Percentiles rank a stretch among this genome's conserved stretches.
phyloP scores from a whole-genome alignment of 2,329 filamentous ascomycete genomes.

The Fusarium nematophilum region DNA sequence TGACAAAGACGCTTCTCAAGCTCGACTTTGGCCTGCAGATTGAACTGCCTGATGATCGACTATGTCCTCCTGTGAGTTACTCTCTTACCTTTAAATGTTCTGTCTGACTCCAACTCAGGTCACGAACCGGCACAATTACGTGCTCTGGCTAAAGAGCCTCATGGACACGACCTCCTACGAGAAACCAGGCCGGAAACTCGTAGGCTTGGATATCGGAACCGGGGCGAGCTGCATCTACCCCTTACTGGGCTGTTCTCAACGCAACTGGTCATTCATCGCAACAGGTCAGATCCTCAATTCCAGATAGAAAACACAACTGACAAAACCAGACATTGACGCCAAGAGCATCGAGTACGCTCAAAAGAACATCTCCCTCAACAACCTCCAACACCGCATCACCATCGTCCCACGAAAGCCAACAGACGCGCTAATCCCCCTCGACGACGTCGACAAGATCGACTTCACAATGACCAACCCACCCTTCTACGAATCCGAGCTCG shows the following conservation, averaged over 20 bases:
- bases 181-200: constrained; percentile 59
- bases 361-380: constrained; percentile 75
- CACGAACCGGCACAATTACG: constrained; percentile 83
- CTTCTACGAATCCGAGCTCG: constrained; percentile 82
- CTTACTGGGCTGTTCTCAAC: constrained; percentile 77
- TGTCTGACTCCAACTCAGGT: constrained; percentile 52
- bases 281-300: constrained; percentile 56
- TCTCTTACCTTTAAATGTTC: not conserved
- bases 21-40: constrained; percentile 79
- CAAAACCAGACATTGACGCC: constrained; percentile 74
- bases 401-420: constrained; percentile 66
- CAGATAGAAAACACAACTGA: not conserved
- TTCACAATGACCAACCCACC: constrained; percentile 96
- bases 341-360: constrained; percentile 74
- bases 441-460: constrained; percentile 68
- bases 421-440: constrained; percentile 72
- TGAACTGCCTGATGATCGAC: constrained; percentile 77
- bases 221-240: constrained; percentile 94
- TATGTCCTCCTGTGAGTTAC: constrained; percentile 82
- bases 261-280: constrained; percentile 79
- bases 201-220: constrained; percentile 87
- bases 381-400: constrained; percentile 71
- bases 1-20: constrained; percentile 83
- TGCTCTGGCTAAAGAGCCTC: constrained; percentile 87
- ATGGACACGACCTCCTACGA: constrained; percentile 76